Conservation (phyloP, 1,284 basidiomycete species). For the Fomitopsis palustris region DNA sequence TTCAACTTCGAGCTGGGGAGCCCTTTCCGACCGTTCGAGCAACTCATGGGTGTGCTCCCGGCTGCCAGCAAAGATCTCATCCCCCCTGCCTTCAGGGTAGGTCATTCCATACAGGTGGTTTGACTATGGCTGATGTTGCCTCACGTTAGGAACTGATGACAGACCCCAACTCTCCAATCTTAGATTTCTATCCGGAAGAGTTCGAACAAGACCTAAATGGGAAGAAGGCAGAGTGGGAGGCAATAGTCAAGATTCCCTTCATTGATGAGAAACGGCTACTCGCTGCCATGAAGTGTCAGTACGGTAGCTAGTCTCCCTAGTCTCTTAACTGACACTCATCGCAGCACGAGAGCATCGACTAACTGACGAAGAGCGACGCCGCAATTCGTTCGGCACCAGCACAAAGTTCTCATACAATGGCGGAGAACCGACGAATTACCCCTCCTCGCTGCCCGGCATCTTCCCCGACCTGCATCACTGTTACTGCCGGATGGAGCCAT, state of each 20-base stretch:
- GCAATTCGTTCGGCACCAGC: slow-evolving; percentile 82
- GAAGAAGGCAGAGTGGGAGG: slow-evolving; percentile 99
- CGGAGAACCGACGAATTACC: slow-evolving; percentile 65
- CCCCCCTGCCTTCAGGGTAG: slow-evolving; percentile 79
- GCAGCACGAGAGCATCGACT: slow-evolving; percentile 75
- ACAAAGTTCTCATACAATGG: slow-evolving; percentile 77
- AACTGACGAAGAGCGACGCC: slow-evolving; percentile 69
- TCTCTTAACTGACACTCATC: background rate
- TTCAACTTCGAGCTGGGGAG: slow-evolving; percentile 87
- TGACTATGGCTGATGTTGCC: background rate
- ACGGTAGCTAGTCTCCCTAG: background rate
- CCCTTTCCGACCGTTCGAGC: slow-evolving; percentile 94
- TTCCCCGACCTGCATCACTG: slow-evolving; percentile 90
- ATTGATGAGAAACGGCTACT: slow-evolving; percentile 85
- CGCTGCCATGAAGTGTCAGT: slow-evolving; percentile 75
- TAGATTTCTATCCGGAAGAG: slow-evolving; percentile 91
- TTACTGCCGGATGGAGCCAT: slow-evolving; percentile 75
- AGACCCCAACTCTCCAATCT: slow-evolving; percentile 81
- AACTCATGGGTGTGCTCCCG: slow-evolving; percentile 97
- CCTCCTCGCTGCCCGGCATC: slow-evolving; percentile 91
- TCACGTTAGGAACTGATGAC: slow-evolving; percentile 82
- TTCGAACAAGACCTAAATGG: slow-evolving; percentile 97
- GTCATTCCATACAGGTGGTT: slow-evolving; percentile 13
- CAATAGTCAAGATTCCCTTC: slow-evolving; percentile 98
- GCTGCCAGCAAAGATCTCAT: slow-evolving; percentile 87